Evolutionary conservation across 2,329 filamentous ascomycete species (phyloP).

Genomic region (Arthrinium phaeospermum): DNA sequence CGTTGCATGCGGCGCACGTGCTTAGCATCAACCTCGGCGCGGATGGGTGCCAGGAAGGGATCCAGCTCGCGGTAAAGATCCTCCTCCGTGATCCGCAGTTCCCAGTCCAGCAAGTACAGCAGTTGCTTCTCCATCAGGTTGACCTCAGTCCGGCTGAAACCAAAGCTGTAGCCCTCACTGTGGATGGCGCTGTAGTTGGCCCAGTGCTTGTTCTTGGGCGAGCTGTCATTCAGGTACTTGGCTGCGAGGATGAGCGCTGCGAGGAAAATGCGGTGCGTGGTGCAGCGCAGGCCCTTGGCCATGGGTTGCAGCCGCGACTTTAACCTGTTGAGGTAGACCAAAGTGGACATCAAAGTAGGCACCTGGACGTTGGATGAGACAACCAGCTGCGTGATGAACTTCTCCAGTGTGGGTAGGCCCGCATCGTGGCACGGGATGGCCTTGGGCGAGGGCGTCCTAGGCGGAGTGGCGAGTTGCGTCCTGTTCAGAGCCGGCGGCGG

Average conservation of each 20-base stretch:
- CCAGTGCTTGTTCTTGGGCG: slow-evolving; percentile 99
- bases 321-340: slow-evolving; percentile 90
- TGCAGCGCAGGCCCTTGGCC: slow-evolving; percentile 95
- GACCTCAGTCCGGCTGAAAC: slow-evolving; percentile 93
- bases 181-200: slow-evolving; percentile 86
- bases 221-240: slow-evolving; percentile 98
- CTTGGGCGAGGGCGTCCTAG: slow-evolving; percentile 53
- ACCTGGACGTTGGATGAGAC: slow-evolving; percentile 95
- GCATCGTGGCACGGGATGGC: slow-evolving; percentile 53
- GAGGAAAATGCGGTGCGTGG: slow-evolving; percentile 96
- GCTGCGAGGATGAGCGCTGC: slow-evolving; percentile 84
- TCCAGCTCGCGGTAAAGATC: slow-evolving; percentile 90
- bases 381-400: slow-evolving; percentile 91
- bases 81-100: slow-evolving; percentile 82
- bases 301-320: slow-evolving; percentile 87
- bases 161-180: slow-evolving; percentile 70
- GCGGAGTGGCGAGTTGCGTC: slow-evolving; percentile 54
- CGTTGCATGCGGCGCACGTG: slow-evolving; percentile 57
- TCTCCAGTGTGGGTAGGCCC: slow-evolving; percentile 78
- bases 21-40: slow-evolving; percentile 60
- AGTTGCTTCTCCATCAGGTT: slow-evolving; percentile 99
- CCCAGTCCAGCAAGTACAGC: slow-evolving; percentile 93
- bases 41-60: slow-evolving; percentile 85
- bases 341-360: slow-evolving; percentile 93
- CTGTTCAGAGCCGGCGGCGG: slow-evolving; percentile 47